Evolutionary conservation across 345 rosid species (phyloP), one percentile per base, ranked within the genome.

Genomic region (Triadica sebifera): DNA sequence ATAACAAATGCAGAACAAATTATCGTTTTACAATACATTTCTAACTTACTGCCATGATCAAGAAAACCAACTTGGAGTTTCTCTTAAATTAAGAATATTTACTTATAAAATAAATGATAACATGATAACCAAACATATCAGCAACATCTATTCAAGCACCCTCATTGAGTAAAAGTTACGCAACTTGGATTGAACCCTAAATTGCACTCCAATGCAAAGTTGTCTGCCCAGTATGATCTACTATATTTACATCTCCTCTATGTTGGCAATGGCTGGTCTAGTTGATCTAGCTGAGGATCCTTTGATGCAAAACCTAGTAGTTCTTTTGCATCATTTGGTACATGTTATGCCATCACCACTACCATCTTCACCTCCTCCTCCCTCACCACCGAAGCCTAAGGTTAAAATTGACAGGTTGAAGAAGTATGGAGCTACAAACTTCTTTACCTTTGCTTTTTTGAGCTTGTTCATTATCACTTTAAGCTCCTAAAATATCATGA

Each of bases 151-250:
- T 86, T 51, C 82, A 73, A 20, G 96, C 98, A 78, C 96, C 98
- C 84, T 91, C 99, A 82, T 77, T 90, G 16, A 95, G 90, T 71
- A 95, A 80, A 70, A 95, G 90, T 77, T 93, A 97, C 0, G 94
- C 91, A 20, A 85, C 97, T 86, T 91, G 98, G 75, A 88, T 79
- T 65, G 94, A 93, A 53, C 98, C 97, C 24, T 94, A 93, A 76
- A 93, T 97, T 24, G 99, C 98, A 89, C 97, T 89, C 99, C 99
- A 95, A 70, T 95, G 98, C 82, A 95, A 81, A 17, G 99, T 97
- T 46, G 96, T 91, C 85, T 95, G 99, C 13, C 97, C 97, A 15
- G 92, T 87, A 81, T 93, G 93, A 86, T 95, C 99, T 16, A 82
- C 78, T 0, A 89, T 89, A 80, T 95, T 86, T 77, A 95, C 76